phyloP scores from a whole-genome alignment of 2,329 filamentous ascomycete species.

The Fusarium staphyleae region DNA sequence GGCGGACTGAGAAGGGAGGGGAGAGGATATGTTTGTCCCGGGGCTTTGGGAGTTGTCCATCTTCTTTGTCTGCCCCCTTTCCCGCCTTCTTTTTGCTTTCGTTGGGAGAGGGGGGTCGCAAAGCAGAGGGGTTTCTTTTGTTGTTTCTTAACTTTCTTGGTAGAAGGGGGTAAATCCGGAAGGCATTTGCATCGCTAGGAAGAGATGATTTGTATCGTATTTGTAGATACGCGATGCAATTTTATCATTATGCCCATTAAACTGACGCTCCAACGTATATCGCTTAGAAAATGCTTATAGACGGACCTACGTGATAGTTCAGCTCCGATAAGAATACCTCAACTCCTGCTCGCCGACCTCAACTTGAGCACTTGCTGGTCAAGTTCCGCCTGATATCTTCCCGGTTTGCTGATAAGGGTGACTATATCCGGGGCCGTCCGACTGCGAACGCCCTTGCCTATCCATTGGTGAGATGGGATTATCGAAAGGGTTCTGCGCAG shows the following conservation, averaged over 20 bases:
- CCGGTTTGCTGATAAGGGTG: slow-evolving; percentile 12
- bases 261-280: slow-evolving; percentile 1
- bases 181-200: slow-evolving; percentile 32
- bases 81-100: slow-evolving; percentile 6
- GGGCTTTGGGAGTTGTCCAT: slow-evolving; percentile 16
- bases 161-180: slow-evolving; percentile 17
- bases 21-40: slow-evolving; percentile 6
- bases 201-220: slow-evolving; percentile 35
- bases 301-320: not conserved
- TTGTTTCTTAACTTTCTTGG: slow-evolving; percentile 17
- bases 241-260: slow-evolving; percentile 26
- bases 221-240: slow-evolving; percentile 35
- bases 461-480: slow-evolving; percentile 9
- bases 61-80: slow-evolving; percentile 12
- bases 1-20: not conserved
- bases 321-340: slow-evolving; percentile 8
- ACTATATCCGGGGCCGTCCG: slow-evolving; percentile 16
- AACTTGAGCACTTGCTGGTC: not conserved
- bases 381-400: slow-evolving; percentile 15
- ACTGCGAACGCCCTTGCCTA: slow-evolving; percentile 15
- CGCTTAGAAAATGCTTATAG: slow-evolving; percentile 1
- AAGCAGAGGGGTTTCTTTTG: slow-evolving; percentile 21
- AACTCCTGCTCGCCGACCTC: not conserved
- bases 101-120: slow-evolving; percentile 11
- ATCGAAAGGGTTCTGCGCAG: slow-evolving; percentile 25